Evolutionary conservation across 1,139 yeast species (phyloP), one percentile per base, ranked within the genome.

Genomic region (Scheffersomyces lignicola): DNA sequence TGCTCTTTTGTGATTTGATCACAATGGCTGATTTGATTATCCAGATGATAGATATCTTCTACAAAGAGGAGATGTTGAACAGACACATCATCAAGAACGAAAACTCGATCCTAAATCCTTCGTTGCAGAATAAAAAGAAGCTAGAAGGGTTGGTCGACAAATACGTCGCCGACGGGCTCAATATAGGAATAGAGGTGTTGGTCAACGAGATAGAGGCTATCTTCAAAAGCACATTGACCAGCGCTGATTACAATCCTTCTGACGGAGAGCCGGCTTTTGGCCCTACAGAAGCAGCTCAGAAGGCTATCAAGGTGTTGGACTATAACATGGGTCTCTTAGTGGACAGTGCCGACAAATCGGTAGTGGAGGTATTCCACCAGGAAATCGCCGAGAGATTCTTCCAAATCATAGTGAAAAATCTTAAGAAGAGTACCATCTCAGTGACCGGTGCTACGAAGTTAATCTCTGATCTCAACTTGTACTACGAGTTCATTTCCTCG

Each of bases 381-480:
- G 98, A 92, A 53, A 80, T 92, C 25, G 96, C 96, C 0, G 88
- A 88, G 52, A 59, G 98, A 32, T 83, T 92, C 44, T 89, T 88
- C 52, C 82, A 78, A 29, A 69, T 82, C 1, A 66, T 92, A 27
- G 87, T 88, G 25, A 88, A 87, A 54, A 77, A 83, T 38, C 68
- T 92, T 34, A 73, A 76, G 42, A 80, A 81, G 44, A 73, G 83
- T 31, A 74, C 80, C 1, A 76, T 92, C 3, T 85, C 95, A 2
- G 82, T 81, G 2, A 73, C 74, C 7, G 98, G 98, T 2, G 95
- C 97, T 0, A 76, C 90, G 20, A 80, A 78, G 34, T 70, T 92
- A 36, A 83, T 83, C 18, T 72, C 81, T 13, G 94, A 84, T 52
- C 60, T 92, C 45, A 92, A 90, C 54, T 66, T 73, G 37, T 85